A percentile compares a stretch with the other conserved stretches of the same genome.
These are phyloP conservation scores for Phytophthora pinifolia DNA, from an alignment of 352 stramenopile genomes.

Conservation along the genomic window DNA sequence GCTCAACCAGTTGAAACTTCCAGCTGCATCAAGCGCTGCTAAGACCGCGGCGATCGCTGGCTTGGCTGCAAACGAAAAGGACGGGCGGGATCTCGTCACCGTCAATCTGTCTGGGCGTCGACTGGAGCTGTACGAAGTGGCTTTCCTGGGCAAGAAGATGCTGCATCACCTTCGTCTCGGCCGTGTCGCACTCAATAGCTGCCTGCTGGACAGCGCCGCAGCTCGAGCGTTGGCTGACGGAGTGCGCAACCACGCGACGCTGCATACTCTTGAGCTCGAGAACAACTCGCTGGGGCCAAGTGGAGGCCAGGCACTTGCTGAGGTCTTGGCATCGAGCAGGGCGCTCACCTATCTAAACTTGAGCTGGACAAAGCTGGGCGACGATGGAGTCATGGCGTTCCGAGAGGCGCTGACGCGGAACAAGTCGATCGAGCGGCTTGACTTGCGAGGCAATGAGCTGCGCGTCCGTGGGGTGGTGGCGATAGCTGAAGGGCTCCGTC, in stretches of 20 bases:
- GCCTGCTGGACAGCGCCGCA: conserved; percentile 49
- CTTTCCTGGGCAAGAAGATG: conserved; percentile 70
- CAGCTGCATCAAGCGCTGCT: conserved; percentile 9
- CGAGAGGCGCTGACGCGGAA: conserved; percentile 49
- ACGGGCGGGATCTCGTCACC: conserved; percentile 33
- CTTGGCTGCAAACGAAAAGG: conserved; percentile 15
- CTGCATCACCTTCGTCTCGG: conserved; percentile 67
- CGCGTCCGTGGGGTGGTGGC: conserved; percentile 48
- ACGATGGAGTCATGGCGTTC: conserved; percentile 54
- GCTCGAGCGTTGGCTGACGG: conserved; percentile 60
- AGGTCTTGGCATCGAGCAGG: conserved; percentile 59
- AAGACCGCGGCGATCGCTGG: conserved; percentile 14
- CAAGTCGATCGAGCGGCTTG: conserved; percentile 48
- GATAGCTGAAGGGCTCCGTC: conserved; percentile 49
- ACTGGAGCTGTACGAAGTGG: conserved; percentile 57
- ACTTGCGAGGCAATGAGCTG: conserved; percentile 71
- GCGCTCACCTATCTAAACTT: conserved; percentile 71
- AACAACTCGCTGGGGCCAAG: conserved; percentile 56
- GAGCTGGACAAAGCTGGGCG: conserved; percentile 74
- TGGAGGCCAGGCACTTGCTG: conserved; percentile 55
- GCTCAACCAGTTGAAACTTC: conserved; percentile 56
- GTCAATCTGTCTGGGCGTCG: conserved; percentile 52
- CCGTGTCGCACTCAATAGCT: conserved; percentile 62
- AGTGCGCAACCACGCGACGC: conserved; percentile 59
- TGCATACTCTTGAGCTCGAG: conserved; percentile 67